phyloP scores from a whole-genome alignment of 805 yeast genomes.

The Metschnikowia borealis region DNA sequence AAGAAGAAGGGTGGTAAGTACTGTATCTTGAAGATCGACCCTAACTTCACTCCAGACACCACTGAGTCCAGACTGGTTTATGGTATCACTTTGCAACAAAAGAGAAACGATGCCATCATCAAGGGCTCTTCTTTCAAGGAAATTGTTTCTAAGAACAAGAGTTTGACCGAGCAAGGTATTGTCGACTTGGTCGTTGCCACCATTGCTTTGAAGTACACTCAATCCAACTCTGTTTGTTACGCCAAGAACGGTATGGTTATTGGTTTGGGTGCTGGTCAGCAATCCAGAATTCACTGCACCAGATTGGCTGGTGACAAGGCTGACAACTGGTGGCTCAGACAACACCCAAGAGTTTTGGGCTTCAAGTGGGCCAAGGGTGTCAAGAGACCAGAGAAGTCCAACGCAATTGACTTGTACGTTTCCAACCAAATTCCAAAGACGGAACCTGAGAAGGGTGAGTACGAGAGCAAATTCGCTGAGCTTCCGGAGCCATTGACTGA shows the following conservation, averaged over 20 bases:
- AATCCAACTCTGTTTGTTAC: slow-evolving; percentile 96
- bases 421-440: slow-evolving; percentile 85
- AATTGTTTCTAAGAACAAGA: slow-evolving; percentile 82
- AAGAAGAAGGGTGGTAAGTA: slow-evolving; percentile 97
- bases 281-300: slow-evolving; percentile 98
- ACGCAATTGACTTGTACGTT: slow-evolving; percentile 93
- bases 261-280: slow-evolving; percentile 99
- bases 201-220: slow-evolving; percentile 94
- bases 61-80: slow-evolving; percentile 92
- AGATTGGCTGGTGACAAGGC: slow-evolving; percentile 99
- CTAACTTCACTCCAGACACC: slow-evolving; percentile 78
- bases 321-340: slow-evolving; percentile 99
- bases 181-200: slow-evolving; percentile 96
- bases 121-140: slow-evolving; percentile 87
- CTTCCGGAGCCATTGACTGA: slow-evolving; percentile 80
- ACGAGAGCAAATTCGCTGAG: slow-evolving; percentile 80
- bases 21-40: slow-evolving; percentile 94
- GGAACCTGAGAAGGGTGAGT: slow-evolving; percentile 92
- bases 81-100: slow-evolving; percentile 93
- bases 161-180: slow-evolving; percentile 84
- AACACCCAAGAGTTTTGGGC: slow-evolving; percentile 88
- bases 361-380: slow-evolving; percentile 98
- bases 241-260: slow-evolving; percentile 99
- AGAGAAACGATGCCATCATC: slow-evolving; percentile 96
- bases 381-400: slow-evolving; percentile 97